phyloP scores from a whole-genome alignment of 345 rosid species.

The Capsella bursapastoris region DNA sequence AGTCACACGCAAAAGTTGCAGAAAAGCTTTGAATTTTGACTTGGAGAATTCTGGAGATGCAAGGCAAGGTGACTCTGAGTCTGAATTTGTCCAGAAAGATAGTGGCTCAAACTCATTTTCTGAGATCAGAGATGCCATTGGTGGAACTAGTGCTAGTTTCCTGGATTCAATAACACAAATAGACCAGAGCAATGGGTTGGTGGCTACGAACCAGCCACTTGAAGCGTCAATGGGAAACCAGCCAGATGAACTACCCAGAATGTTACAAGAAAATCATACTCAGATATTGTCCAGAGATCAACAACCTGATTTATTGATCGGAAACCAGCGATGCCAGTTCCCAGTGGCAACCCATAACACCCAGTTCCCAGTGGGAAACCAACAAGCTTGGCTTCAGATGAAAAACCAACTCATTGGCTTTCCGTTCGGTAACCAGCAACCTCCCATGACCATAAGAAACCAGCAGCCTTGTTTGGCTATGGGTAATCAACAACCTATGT shows the following conservation, averaged over 20 bases:
- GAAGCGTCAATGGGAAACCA: slow-evolving; percentile 23
- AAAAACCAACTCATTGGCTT: slow-evolving; percentile 33
- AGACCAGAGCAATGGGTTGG: slow-evolving; percentile 43
- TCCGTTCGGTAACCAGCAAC: slow-evolving; percentile 42
- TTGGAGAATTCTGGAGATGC: slow-evolving; percentile 48
- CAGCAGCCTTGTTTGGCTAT: slow-evolving; percentile 45
- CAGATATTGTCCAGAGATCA: slow-evolving; percentile 22
- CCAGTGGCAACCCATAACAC: slow-evolving; percentile 28
- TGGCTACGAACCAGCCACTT: slow-evolving; percentile 17
- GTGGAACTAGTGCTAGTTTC: slow-evolving; percentile 29
- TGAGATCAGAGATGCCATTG: slow-evolving; percentile 32
- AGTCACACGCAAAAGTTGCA: slow-evolving; percentile 51
- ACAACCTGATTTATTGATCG: slow-evolving; percentile 27
- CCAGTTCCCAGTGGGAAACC: slow-evolving; percentile 24
- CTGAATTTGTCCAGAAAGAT: slow-evolving; percentile 33
- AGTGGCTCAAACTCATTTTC: slow-evolving; percentile 39
- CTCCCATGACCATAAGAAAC: slow-evolving; percentile 35
- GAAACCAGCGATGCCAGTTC: slow-evolving; percentile 38
- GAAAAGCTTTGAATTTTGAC: slow-evolving; percentile 63
- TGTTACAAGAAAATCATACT: too few species aligned
- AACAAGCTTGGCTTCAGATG: slow-evolving; percentile 41
- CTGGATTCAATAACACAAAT: slow-evolving; percentile 39
- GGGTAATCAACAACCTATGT: slow-evolving; percentile 35
- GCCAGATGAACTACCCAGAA: slow-evolving; percentile 7
- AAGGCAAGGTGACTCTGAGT: slow-evolving; percentile 27